Evolutionary conservation across 257 asterid genomes (phyloP).

Genomic region (Leptodermis oblonga): DNA sequence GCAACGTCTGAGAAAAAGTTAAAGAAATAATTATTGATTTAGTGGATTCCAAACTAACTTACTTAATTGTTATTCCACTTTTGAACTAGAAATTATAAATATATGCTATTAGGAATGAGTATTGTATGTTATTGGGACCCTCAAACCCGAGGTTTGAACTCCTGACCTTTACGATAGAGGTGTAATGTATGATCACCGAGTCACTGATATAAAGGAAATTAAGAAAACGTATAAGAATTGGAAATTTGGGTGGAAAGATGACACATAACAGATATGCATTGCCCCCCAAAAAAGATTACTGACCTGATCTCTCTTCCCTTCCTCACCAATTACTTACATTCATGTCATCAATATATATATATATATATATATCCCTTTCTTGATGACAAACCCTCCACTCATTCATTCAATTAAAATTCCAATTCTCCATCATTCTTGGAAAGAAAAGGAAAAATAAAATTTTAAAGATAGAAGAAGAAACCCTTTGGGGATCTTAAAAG

Average conservation of each 20-base stretch:
- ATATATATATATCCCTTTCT: neutral
- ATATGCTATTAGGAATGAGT: too few species aligned
- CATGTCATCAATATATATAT: too few species aligned
- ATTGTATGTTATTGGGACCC: neutral
- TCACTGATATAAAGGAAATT: too few species aligned
- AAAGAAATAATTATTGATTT: neutral
- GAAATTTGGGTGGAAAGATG: conserved; percentile 7
- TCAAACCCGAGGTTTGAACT: too few species aligned
- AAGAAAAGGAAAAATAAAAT: neutral
- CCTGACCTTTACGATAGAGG: too few species aligned
- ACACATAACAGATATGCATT: conserved; percentile 9
- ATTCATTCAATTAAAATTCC: neutral
- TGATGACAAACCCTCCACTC: conserved; percentile 12
- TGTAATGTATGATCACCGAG: too few species aligned
- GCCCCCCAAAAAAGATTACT: too few species aligned
- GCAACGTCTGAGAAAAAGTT: neutral
- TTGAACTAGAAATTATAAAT: neutral
- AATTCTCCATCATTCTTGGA: neutral
- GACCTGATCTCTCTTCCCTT: too few species aligned
- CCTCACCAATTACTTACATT: neutral
- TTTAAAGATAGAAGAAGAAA: neutral
- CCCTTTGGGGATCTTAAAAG: neutral
- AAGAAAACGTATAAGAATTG: too few species aligned
- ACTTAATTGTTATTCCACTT: neutral
- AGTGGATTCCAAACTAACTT: conserved; percentile 13